These are phyloP conservation scores for Taiwanofungus camphoratus DNA, from an alignment of 1,284 basidiomycete species.

Conservation along the genomic window DNA sequence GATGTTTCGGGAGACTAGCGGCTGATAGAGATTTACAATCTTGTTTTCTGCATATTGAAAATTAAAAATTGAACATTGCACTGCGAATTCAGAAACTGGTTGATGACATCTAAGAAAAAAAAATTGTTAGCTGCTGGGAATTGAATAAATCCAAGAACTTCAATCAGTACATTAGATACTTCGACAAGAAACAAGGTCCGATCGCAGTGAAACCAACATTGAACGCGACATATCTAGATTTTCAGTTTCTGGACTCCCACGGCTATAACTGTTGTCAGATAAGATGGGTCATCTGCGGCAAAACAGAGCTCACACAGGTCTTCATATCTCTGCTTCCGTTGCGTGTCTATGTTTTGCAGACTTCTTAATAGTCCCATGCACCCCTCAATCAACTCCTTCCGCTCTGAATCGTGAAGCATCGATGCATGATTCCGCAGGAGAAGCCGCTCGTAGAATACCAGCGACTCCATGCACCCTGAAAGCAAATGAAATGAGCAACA, in stretches of 20 bases:
- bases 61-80: too few species aligned
- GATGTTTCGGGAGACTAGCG: too few species aligned
- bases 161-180: too few species aligned
- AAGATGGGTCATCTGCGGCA: not conserved
- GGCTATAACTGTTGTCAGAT: not conserved
- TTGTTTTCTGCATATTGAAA: too few species aligned
- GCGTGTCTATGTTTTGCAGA: conserved; percentile 53
- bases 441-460: conserved; percentile 76
- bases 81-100: too few species aligned
- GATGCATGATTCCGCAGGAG: conserved; percentile 40
- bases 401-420: conserved; percentile 26
- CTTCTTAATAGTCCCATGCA: conserved; percentile 47
- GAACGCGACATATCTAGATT: too few species aligned
- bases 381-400: conserved; percentile 35
- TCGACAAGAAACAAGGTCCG: too few species aligned
- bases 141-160: too few species aligned
- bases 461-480: conserved; percentile 88
- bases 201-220: too few species aligned
- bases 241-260: not conserved
- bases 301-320: conserved; percentile 46
- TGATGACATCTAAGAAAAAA: too few species aligned
- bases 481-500: not conserved
- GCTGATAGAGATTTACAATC: too few species aligned
- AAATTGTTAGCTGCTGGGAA: too few species aligned
- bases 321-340: conserved; percentile 53